These are phyloP conservation scores for Phaeophleospora eucalypticola DNA, from an alignment of 2,329 filamentous ascomycete species.

Conservation along the genomic window DNA sequence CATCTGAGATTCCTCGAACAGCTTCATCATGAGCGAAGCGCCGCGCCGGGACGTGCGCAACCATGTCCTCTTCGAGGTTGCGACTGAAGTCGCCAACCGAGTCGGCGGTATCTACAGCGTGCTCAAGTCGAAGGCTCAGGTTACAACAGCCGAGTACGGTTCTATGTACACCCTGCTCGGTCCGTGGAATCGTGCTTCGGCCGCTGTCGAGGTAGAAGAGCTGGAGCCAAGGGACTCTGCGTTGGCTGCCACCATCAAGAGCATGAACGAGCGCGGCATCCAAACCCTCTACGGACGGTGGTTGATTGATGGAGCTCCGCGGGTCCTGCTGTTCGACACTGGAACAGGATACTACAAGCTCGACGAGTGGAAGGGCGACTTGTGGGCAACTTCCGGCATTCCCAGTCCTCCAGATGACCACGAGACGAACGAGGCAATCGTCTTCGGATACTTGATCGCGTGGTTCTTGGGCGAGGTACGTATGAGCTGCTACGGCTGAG, in stretches of 20 bases:
- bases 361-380: slow-evolving; percentile 93
- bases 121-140: slow-evolving; percentile 96
- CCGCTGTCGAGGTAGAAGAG: slow-evolving; percentile 95
- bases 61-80: slow-evolving; percentile 93
- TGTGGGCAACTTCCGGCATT: slow-evolving; percentile 90
- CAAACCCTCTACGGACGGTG: slow-evolving; percentile 89
- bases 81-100: slow-evolving; percentile 95
- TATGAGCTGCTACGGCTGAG: slow-evolving; percentile 6
- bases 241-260: slow-evolving; percentile 75
- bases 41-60: slow-evolving; percentile 74
- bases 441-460: slow-evolving; percentile 94
- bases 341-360: slow-evolving; percentile 86
- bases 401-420: slow-evolving; percentile 88
- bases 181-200: slow-evolving; percentile 85
- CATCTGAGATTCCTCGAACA: slow-evolving; percentile 2
- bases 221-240: slow-evolving; percentile 78
- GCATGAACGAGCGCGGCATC: slow-evolving; percentile 90
- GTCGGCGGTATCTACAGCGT: slow-evolving; percentile 99
- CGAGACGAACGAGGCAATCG: slow-evolving; percentile 95
- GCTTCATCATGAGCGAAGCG: slow-evolving; percentile 31
- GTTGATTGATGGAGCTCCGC: slow-evolving; percentile 93
- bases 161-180: slow-evolving; percentile 94
- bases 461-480: slow-evolving; percentile 97
- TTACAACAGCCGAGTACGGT: slow-evolving; percentile 97
- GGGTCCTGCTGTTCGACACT: slow-evolving; percentile 91